Evolutionary conservation across 1,284 basidiomycete species (phyloP).

Genomic region (Flammula alnicola): DNA sequence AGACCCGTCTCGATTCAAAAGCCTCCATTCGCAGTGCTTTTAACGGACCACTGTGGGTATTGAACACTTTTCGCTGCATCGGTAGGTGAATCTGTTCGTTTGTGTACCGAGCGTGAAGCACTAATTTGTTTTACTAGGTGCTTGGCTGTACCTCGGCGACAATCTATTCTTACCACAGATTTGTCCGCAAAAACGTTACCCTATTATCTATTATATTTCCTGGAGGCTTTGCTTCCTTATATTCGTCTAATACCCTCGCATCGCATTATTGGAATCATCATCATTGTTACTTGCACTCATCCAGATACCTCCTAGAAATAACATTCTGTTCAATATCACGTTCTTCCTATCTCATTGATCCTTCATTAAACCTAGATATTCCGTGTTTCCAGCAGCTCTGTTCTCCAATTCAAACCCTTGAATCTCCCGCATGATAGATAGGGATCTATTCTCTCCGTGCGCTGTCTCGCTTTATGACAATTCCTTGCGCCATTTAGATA

Average conservation of each 20-base stretch:
- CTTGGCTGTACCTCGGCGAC: too few species aligned
- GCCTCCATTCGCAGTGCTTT: conserved; percentile 17
- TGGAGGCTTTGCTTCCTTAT: conserved; percentile 3
- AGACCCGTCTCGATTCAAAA: conserved; percentile 26
- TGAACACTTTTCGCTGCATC: background rate
- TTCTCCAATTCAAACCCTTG: background rate
- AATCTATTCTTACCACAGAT: background rate
- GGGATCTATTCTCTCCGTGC: too few species aligned
- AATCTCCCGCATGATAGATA: conserved; percentile 3
- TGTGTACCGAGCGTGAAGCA: background rate
- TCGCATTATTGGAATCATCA: conserved; percentile 13
- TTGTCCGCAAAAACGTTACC: conserved; percentile 13
- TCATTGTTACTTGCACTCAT: conserved; percentile 11
- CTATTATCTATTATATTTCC: conserved; percentile 14
- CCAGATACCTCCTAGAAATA: conserved; percentile 18
- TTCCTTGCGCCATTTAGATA: too few species aligned
- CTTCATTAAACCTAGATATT: conserved; percentile 8
- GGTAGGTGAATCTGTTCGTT: background rate
- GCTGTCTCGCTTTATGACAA: too few species aligned
- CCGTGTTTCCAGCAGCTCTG: conserved; percentile 6
- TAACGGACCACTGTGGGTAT: background rate
- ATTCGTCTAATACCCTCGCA: conserved; percentile 8
- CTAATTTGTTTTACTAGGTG: background rate
- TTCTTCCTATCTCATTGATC: conserved; percentile 4
- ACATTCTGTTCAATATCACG: conserved; percentile 13